Evolutionary conservation across 805 yeast genomes (phyloP).

Genomic region (Pichia thaimueangensis): DNA sequence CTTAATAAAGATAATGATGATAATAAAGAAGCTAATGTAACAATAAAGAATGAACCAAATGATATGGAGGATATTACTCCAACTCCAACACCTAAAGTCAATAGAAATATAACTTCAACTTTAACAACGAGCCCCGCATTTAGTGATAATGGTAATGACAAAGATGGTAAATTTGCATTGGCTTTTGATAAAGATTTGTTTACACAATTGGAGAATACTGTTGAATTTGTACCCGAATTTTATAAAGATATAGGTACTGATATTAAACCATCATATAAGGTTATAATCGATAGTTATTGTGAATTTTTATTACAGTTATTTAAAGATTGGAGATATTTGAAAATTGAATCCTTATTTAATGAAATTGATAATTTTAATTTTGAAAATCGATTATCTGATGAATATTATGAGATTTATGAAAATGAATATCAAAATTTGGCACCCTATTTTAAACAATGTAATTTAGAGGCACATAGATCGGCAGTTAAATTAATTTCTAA

Average conservation of each 20-base stretch:
- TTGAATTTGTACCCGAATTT: slow-evolving; percentile 5
- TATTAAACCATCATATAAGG: slow-evolving; percentile 4
- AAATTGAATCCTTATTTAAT: slow-evolving; percentile 52
- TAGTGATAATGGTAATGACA: background rate
- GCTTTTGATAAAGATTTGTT: slow-evolving; percentile 10
- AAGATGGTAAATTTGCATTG: slow-evolving; percentile 9
- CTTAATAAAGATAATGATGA: slow-evolving; percentile 1
- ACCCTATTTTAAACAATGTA: slow-evolving; percentile 65
- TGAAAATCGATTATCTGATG: slow-evolving; percentile 31
- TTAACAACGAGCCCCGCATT: no score
- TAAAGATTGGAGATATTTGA: slow-evolving; percentile 63
- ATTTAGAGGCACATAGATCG: slow-evolving; percentile 50
- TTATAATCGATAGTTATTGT: slow-evolving; percentile 6
- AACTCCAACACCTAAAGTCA: background rate
- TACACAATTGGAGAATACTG: slow-evolving; percentile 4
- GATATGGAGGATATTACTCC: background rate
- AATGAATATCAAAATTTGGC: slow-evolving; percentile 1
- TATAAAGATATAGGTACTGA: background rate
- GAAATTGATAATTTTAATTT: slow-evolving; percentile 44
- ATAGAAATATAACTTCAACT: no score
- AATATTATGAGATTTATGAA: slow-evolving; percentile 16
- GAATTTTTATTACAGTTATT: slow-evolving; percentile 59
- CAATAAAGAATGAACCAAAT: no score
- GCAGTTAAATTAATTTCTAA: slow-evolving; percentile 56
- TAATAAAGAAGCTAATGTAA: background rate